Percentiles rank a stretch among this genome's conserved stretches.
Conservation (phyloP, 2,329 filamentous ascomycete species). For the Pseudocercospora crystallina region DNA sequence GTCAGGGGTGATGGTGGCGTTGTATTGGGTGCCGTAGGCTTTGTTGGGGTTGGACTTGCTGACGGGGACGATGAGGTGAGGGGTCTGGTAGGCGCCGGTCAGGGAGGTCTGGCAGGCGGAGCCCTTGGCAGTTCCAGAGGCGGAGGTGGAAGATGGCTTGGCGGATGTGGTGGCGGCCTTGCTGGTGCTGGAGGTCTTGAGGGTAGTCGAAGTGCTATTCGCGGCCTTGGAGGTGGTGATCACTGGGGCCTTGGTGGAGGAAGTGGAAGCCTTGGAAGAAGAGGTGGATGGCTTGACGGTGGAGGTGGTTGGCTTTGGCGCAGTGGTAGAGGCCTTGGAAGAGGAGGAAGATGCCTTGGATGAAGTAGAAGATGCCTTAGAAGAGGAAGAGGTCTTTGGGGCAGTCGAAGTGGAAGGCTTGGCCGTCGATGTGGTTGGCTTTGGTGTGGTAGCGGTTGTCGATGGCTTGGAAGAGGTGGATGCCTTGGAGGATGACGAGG, state of each 20-base stretch:
- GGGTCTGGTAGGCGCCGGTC: slow-evolving; percentile 45
- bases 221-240: slow-evolving; percentile 1
- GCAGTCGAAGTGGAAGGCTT: background rate
- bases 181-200: slow-evolving; percentile 31
- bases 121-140: too few relatives aligned
- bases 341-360: too few relatives aligned
- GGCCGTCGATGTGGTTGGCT: slow-evolving; percentile 2
- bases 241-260: background rate
- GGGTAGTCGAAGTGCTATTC: slow-evolving; percentile 1
- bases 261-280: slow-evolving; percentile 3
- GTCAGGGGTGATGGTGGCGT: slow-evolving; percentile 56
- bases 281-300: too few relatives aligned
- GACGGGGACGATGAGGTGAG: slow-evolving; percentile 65
- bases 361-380: too few relatives aligned
- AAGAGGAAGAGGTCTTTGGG: too few relatives aligned
- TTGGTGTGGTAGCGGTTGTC: too few relatives aligned
- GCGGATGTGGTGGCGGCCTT: too few relatives aligned
- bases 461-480: too few relatives aligned
- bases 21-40: slow-evolving; percentile 55
- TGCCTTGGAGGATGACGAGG: background rate
- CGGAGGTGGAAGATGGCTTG: too few relatives aligned
- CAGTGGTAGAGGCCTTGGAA: too few relatives aligned
- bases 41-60: slow-evolving; percentile 55
- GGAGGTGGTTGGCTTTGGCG: too few relatives aligned
- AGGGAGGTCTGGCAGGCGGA: slow-evolving; percentile 31